Evolutionary conservation across 2,329 filamentous ascomycete species (phyloP).

Genomic region (Aspergillus fischeri): DNA sequence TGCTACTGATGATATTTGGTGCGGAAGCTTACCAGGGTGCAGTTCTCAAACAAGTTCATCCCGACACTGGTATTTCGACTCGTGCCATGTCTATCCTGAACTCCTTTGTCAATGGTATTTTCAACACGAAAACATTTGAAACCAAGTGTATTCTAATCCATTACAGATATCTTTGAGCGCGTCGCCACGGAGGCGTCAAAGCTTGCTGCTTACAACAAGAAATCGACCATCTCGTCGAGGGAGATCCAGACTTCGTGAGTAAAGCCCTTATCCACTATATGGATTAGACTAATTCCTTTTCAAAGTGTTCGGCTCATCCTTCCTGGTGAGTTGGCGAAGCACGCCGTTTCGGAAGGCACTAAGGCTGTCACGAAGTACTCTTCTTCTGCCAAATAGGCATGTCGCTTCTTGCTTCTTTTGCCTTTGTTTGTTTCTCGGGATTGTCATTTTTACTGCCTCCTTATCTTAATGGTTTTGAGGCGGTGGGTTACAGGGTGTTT

Average conservation of each 20-base stretch:
- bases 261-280: neutral
- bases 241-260: conserved; percentile 95
- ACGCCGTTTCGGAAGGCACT: conserved; percentile 98
- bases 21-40: conserved; percentile 24
- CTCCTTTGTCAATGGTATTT: conserved; percentile 96
- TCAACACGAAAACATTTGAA: neutral
- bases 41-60: conserved; percentile 99
- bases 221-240: conserved; percentile 98
- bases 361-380: conserved; percentile 99
- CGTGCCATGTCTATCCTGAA: conserved; percentile 99
- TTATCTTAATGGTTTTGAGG: conserved; percentile 42
- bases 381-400: conserved; percentile 92
- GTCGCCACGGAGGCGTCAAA: conserved; percentile 98
- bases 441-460: conserved; percentile 42
- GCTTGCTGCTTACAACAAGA: conserved; percentile 99
- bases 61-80: conserved; percentile 99
- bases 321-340: conserved; percentile 97
- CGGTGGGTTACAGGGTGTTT: conserved; percentile 44
- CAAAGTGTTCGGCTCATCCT: conserved; percentile 85
- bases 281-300: conserved; percentile 21
- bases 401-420: conserved; percentile 55
- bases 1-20: neutral
- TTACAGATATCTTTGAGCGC: conserved; percentile 95
- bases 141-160: neutral
- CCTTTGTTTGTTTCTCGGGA: conserved; percentile 53